Conservation (phyloP, 305 asterid genomes). For the Fraxinus sp. region DNA sequence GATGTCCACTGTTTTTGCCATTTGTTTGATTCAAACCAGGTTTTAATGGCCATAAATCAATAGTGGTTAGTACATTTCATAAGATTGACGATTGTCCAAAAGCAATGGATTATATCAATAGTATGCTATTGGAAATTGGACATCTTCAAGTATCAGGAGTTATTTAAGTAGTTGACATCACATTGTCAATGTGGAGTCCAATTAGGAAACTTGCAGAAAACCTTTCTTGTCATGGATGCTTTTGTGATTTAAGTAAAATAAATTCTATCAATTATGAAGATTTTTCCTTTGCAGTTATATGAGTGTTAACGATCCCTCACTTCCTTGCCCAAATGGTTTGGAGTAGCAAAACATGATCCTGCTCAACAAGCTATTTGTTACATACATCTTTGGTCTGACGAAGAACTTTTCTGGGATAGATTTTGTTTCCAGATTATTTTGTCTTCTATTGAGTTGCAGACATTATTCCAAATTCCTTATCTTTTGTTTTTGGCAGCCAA, state of each 20-base stretch:
- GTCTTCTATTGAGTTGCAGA: constrained; percentile 8
- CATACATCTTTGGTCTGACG: neutral
- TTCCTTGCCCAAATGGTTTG: constrained; percentile 9
- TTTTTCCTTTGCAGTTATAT: neutral
- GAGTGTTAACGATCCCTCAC: neutral
- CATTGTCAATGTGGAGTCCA: neutral
- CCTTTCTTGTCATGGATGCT: neutral
- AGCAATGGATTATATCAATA: constrained; percentile 10
- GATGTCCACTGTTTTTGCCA: constrained; percentile 12
- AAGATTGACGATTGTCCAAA: constrained; percentile 3
- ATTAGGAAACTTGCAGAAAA: neutral
- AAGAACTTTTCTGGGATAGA: neutral
- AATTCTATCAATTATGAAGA: neutral
- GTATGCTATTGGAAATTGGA: constrained; percentile 2
- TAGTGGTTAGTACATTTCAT: neutral
- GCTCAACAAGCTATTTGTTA: neutral
- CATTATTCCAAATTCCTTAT: constrained; percentile 23
- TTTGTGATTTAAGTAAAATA: constrained; percentile 10
- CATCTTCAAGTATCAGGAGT: constrained; percentile 2
- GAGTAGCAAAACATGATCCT: neutral
- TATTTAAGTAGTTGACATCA: neutral
- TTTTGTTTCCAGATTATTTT: constrained; percentile 3
- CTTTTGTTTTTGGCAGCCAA: constrained; percentile 56
- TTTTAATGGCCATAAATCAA: constrained; percentile 9
- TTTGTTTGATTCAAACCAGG: constrained; percentile 12